A percentile compares a stretch with the other conserved stretches of the same genome.
Evolutionary conservation across 2,329 filamentous ascomycete species (phyloP).

Genomic region (Paradendryphiella salina): DNA sequence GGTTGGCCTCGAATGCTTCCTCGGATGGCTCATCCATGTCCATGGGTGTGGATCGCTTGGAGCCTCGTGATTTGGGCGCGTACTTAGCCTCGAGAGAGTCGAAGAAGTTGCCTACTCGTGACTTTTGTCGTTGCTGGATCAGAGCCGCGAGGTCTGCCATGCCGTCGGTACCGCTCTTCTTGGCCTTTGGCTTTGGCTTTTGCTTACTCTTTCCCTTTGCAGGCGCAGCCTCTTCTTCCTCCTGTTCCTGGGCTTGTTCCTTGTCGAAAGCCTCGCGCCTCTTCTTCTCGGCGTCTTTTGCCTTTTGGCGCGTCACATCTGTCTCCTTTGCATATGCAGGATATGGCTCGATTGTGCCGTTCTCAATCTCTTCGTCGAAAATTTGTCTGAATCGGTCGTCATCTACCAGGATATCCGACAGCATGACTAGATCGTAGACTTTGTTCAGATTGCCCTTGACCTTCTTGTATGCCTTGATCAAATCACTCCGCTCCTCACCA

Average conservation of each 20-base stretch:
- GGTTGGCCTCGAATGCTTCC: slow-evolving; percentile 58
- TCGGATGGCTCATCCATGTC: slow-evolving; percentile 64
- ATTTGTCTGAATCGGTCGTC: slow-evolving; percentile 81
- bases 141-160: slow-evolving; percentile 45
- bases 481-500: slow-evolving; percentile 78
- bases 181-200: slow-evolving; percentile 52
- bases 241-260: slow-evolving; percentile 46
- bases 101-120: slow-evolving; percentile 43
- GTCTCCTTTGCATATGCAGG: slow-evolving; percentile 71
- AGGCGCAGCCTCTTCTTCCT: slow-evolving; percentile 62
- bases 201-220: slow-evolving; percentile 34
- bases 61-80: slow-evolving; percentile 47
- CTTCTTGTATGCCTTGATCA: slow-evolving; percentile 75
- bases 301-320: slow-evolving; percentile 34
- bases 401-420: slow-evolving; percentile 80
- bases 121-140: slow-evolving; percentile 44
- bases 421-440: slow-evolving; percentile 82
- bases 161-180: slow-evolving; percentile 37
- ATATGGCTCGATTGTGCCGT: slow-evolving; percentile 67
- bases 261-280: slow-evolving; percentile 55
- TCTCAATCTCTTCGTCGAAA: slow-evolving; percentile 77
- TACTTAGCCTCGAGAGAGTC: slow-evolving; percentile 43
- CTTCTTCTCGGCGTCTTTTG: slow-evolving; percentile 43
- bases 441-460: slow-evolving; percentile 73
- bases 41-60: slow-evolving; percentile 49